Conservation (phyloP, 768 basidiomycete species). For the Psilocybe azurescens region DNA sequence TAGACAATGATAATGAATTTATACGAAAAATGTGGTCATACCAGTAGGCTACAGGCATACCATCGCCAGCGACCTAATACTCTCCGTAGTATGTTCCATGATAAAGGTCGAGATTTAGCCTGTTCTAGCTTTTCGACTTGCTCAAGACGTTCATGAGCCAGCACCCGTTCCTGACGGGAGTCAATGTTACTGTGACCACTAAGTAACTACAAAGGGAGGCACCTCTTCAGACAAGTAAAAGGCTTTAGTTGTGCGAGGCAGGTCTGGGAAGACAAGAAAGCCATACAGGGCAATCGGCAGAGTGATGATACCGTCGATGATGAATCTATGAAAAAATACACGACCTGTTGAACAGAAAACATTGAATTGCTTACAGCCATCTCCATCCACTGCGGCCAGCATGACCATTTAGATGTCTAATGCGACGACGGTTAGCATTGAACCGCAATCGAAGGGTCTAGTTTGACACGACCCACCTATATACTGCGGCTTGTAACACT, state of each 20-base stretch:
- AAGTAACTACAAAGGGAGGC: background rate
- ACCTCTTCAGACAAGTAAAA: constrained; percentile 69
- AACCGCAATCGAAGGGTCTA: background rate
- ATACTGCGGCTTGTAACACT: constrained; percentile 66
- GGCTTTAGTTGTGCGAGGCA: constrained; percentile 65
- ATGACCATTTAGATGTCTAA: constrained; percentile 56
- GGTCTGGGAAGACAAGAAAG: constrained; percentile 75
- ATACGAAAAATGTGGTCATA: constrained; percentile 28
- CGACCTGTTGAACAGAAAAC: background rate
- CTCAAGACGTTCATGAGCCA: constrained; percentile 56
- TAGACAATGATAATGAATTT: background rate
- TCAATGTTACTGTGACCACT: background rate
- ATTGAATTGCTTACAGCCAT: constrained; percentile 54
- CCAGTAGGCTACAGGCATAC: constrained; percentile 71
- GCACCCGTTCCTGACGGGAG: constrained; percentile 51
- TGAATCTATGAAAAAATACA: constrained; percentile 47
- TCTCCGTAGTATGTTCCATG: constrained; percentile 51
- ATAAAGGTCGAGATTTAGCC: constrained; percentile 45
- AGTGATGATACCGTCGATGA: constrained; percentile 75
- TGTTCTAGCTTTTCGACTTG: constrained; percentile 36
- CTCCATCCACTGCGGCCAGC: constrained; percentile 68
- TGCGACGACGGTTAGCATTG: constrained; percentile 4
- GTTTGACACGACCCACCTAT: constrained; percentile 41
- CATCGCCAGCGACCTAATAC: constrained; percentile 67
- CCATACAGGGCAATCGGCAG: constrained; percentile 75